Evolutionary conservation across 2,329 filamentous ascomycete genomes (phyloP), one percentile per base, ranked within the genome.

Genomic region (Exophiala sp.): DNA sequence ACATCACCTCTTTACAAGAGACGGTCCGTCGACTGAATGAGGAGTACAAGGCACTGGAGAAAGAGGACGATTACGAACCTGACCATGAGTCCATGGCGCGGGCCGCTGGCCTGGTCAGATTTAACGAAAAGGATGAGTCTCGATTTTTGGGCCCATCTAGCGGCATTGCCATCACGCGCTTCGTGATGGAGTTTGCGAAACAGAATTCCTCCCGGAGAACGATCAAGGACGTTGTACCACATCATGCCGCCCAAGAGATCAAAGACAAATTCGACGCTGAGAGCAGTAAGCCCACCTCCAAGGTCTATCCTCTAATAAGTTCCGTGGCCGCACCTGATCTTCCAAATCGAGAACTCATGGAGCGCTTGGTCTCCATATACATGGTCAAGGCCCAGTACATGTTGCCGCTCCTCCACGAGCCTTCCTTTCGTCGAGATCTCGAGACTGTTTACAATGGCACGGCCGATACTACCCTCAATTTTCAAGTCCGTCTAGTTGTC

Each of bases 181-280:
- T 97, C 62, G 86, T 99, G 9, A 96, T 99, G 88, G 91, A 96
- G 69, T 85, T 96, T 71, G 92, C 92, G 49, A 97, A 96, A 73
- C 87, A 91, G 59, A 95, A 92, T 66, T 95, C 91, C 21, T 88
- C 94, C 65, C 87, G 90, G 4, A 89, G 91, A 70, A 90, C 87
- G 61, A 96, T 97, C 68, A 91, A 90, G 54, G 91, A 96, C 63
- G 85, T 97, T 46, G 89, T 96, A 32, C 89, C 91, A 3, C 87
- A 91, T 81, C 68, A 84, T 73, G 70, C 83, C 70, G 67, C 84
- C 73, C 73, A 83, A 76, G 75, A 84, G 68, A 78, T 87, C 75
- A 78, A 86, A 81, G 81, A 87, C 75, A 75, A 89, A 73, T 73
- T 85, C 74, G 65, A 78, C 63, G 68, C 84, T 78, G 76, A 95